Conservation (phyloP, 805 yeast genomes). For the Myxozyma nipponensis region DNA sequence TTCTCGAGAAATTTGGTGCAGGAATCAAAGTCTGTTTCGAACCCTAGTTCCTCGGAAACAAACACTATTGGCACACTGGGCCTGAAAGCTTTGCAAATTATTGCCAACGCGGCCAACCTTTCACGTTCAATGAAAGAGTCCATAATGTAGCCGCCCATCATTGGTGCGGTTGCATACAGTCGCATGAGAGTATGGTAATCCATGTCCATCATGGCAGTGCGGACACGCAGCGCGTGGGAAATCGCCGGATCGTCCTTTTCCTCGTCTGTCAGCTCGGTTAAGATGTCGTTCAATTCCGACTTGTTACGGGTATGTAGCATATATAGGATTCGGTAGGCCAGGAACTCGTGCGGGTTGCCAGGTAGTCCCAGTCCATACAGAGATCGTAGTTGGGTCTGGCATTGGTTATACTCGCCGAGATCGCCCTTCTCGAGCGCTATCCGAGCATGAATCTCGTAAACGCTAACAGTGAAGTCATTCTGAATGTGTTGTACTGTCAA, state of each 20-base stretch:
- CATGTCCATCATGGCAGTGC: slow-evolving; percentile 38
- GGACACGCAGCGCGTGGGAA: slow-evolving; percentile 40
- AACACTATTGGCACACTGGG: slow-evolving; percentile 32
- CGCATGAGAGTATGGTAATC: slow-evolving; percentile 55
- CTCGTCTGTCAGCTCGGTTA: slow-evolving; percentile 33
- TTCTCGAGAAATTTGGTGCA: slow-evolving; percentile 16
- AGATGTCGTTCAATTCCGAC: slow-evolving; percentile 50
- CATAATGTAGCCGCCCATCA: slow-evolving; percentile 46
- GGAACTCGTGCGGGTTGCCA: slow-evolving; percentile 55
- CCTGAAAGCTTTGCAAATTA: slow-evolving; percentile 50
- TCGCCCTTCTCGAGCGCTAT: slow-evolving; percentile 81
- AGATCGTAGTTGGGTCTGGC: slow-evolving; percentile 73
- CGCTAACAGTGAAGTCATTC: slow-evolving; percentile 67
- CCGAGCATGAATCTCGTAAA: slow-evolving; percentile 82
- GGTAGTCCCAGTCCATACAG: slow-evolving; percentile 49
- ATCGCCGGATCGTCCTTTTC: slow-evolving; percentile 33
- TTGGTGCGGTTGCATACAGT: slow-evolving; percentile 41
- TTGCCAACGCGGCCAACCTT: slow-evolving; percentile 53
- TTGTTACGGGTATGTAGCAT: slow-evolving; percentile 67
- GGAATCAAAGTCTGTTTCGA: slow-evolving; percentile 39
- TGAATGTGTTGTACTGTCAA: slow-evolving; percentile 85
- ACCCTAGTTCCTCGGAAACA: slow-evolving; percentile 34
- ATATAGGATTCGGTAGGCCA: slow-evolving; percentile 70
- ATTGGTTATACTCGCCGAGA: slow-evolving; percentile 92
- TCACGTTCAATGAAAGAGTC: slow-evolving; percentile 56